These are phyloP conservation scores for Neurospora hispaniola DNA, from an alignment of 495 filamentous ascomycete species.

Conservation along the genomic window DNA sequence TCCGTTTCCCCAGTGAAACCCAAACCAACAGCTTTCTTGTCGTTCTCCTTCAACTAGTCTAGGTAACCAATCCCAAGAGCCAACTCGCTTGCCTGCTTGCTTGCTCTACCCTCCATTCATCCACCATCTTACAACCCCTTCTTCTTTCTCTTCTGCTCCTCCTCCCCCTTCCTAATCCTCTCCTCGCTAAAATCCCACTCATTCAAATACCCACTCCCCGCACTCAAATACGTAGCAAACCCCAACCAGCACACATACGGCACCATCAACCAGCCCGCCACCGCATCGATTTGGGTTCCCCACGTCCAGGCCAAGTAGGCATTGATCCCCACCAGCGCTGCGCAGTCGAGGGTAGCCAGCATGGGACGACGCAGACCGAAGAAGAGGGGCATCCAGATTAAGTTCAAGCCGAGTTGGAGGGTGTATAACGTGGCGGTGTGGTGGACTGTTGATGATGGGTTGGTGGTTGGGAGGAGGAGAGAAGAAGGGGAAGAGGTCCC, in stretches of 20 bases:
- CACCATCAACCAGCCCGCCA: conserved; percentile 60
- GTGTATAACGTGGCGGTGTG: conserved; percentile 70
- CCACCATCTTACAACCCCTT: background rate
- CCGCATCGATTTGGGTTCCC: conserved; percentile 53
- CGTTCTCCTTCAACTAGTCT: no score
- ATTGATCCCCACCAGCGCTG: conserved; percentile 57
- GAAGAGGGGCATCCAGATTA: conserved; percentile 92
- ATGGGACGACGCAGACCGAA: conserved; percentile 60
- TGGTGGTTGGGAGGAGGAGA: background rate
- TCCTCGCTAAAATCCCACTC: conserved; percentile 45
- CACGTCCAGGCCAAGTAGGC: conserved; percentile 63
- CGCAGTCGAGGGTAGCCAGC: conserved; percentile 65
- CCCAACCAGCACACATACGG: conserved; percentile 77
- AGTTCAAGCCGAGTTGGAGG: conserved; percentile 71
- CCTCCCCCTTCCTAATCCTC: background rate
- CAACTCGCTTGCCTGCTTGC: no score
- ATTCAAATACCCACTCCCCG: conserved; percentile 65
- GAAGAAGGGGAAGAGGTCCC: conserved; percentile 34
- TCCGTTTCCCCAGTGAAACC: background rate
- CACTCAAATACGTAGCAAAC: conserved; percentile 72
- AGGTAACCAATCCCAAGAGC: no score
- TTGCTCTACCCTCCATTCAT: no score
- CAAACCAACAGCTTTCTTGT: background rate
- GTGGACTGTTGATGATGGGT: conserved; percentile 16
- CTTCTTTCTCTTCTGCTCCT: conserved; percentile 1